phyloP scores from a whole-genome alignment of 768 basidiomycete species.

The Collybia mongolica region DNA sequence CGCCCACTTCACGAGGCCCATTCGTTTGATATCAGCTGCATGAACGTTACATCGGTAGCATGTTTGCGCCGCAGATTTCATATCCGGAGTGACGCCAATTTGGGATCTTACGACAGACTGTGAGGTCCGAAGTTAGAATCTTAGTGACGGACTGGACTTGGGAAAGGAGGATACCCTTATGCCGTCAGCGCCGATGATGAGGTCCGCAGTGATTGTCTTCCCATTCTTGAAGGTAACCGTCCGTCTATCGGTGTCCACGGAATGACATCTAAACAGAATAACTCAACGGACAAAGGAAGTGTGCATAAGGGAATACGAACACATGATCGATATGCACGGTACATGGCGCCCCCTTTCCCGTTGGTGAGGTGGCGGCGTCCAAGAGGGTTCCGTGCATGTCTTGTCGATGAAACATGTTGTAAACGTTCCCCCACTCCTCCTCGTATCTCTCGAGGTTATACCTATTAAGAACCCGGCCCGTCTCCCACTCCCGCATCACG shows the following conservation, averaged over 20 bases:
- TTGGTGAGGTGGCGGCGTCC: constrained; percentile 19
- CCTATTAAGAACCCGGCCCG: constrained; percentile 25
- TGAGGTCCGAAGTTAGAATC: not conserved
- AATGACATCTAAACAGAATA: constrained; percentile 16
- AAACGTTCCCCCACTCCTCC: constrained; percentile 26
- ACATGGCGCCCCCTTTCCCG: constrained; percentile 24
- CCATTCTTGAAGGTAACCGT: constrained; percentile 25
- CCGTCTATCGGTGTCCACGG: constrained; percentile 19
- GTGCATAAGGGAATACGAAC: constrained; percentile 7
- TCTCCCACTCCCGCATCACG: constrained; percentile 33
- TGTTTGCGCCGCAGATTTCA: constrained; percentile 27
- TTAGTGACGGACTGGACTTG: not conserved
- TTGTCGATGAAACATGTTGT: constrained; percentile 31
- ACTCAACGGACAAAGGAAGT: not conserved
- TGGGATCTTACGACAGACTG: constrained; percentile 24
- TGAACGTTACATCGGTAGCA: constrained; percentile 31
- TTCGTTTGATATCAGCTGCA: constrained; percentile 22
- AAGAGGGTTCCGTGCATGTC: constrained; percentile 30
- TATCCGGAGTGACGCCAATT: constrained; percentile 25
- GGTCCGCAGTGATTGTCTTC: constrained; percentile 20
- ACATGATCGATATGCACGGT: constrained; percentile 22
- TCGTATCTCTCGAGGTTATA: constrained; percentile 29
- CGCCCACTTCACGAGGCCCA: constrained; percentile 27
- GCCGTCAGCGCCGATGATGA: constrained; percentile 32
- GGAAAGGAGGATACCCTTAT: constrained; percentile 20